A percentile compares a stretch with the other conserved stretches of the same genome.
Conservation (phyloP, 768 basidiomycete genomes). For the Xanthoconium stramineum region DNA sequence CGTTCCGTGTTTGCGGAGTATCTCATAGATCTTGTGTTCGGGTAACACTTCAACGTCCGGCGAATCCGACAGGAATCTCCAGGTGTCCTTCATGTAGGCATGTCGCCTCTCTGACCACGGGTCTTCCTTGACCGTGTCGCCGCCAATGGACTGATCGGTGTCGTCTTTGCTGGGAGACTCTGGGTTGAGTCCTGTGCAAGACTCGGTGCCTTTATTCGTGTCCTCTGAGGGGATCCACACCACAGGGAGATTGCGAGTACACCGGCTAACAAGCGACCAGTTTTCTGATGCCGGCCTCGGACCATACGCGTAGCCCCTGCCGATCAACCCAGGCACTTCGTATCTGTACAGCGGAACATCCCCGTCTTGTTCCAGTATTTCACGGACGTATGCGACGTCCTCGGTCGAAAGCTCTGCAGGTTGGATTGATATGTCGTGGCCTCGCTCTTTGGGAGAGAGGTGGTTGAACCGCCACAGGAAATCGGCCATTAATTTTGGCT, state of each 20-base stretch:
- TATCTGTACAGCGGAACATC: neutral
- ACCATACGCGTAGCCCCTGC: neutral
- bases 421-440: neutral
- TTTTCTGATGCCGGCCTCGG: neutral
- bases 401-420: neutral
- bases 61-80: neutral
- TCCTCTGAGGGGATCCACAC: neutral
- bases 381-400: neutral
- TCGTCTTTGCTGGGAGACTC: too few relatives aligned
- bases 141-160: neutral
- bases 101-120: neutral
- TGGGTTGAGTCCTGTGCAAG: too few relatives aligned
- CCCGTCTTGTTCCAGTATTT: neutral
- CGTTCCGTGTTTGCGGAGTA: neutral
- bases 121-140: neutral
- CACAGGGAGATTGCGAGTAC: neutral
- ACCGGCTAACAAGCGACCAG: neutral
- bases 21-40: constrained; percentile 3
- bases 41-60: neutral
- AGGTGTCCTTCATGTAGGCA: neutral
- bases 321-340: neutral
- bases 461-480: neutral
- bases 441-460: neutral
- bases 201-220: too few relatives aligned
- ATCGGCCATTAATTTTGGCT: neutral